Evolutionary conservation across 2,329 filamentous ascomycete genomes (phyloP).

Genomic region (Talaromyces atroroseus): DNA sequence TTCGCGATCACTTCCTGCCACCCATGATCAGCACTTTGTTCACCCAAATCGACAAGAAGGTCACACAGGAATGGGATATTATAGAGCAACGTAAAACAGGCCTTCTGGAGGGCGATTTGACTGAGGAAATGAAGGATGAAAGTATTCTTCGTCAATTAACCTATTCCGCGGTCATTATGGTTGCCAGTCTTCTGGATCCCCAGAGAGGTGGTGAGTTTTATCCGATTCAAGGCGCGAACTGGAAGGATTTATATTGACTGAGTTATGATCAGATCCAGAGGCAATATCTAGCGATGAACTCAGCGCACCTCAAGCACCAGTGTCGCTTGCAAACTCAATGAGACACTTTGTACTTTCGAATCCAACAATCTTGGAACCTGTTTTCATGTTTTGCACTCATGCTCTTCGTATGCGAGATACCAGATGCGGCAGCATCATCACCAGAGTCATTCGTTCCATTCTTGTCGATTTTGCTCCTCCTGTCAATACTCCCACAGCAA

Average conservation of each 20-base stretch:
- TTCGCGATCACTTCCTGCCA: conserved; percentile 74
- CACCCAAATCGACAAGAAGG: conserved; percentile 78
- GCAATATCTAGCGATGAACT: conserved; percentile 28
- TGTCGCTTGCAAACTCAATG: conserved; percentile 54
- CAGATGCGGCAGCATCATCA: conserved; percentile 77
- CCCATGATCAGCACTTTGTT: conserved; percentile 78
- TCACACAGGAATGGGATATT: conserved; percentile 78
- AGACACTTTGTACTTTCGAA: conserved; percentile 77
- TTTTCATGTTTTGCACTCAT: conserved; percentile 88
- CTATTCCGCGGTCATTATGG: conserved; percentile 85
- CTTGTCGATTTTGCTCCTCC: conserved; percentile 66
- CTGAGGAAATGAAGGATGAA: conserved; percentile 96
- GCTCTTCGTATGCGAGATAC: conserved; percentile 85
- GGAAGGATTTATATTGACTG: neutral
- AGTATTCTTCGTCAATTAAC: conserved; percentile 91
- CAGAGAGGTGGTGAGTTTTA: conserved; percentile 51
- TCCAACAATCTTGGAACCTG: conserved; percentile 72
- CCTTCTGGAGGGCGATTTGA: conserved; percentile 69
- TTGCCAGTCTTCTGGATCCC: conserved; percentile 82
- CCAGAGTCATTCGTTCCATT: conserved; percentile 79
- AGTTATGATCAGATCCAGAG: conserved; percentile 27
- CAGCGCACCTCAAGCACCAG: conserved; percentile 27
- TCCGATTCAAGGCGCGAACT: neutral
- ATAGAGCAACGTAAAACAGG: conserved; percentile 56
- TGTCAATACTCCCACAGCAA: conserved; percentile 47